Base-by-base conservation (phyloP, 176 grass and related monocot genomes). In the Olyra latifolia region DNA sequence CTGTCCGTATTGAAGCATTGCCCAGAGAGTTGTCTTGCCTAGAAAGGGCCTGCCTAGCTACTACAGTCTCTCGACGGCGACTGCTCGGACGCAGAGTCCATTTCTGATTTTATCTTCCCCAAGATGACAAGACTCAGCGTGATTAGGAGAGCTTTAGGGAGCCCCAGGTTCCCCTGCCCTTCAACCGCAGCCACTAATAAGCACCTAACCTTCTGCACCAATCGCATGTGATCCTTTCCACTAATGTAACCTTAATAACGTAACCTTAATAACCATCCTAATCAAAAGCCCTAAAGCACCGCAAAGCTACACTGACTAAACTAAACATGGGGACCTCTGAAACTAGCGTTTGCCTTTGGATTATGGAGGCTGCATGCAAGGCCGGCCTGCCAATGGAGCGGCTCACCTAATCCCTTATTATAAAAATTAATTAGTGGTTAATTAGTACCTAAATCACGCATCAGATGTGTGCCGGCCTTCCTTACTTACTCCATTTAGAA, bases 401-500 rank as follows among this genome's bases (percentile, higher is more conserved):
- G 88, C 56, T 80, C 74, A 91, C 85, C 91, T 68, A 91, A 91
- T 78, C 85, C 85, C 25, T 49, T 54, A 39, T 75, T 28, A 29
- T 58, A 62, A 48, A 14, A 56, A 24, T 35, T 35, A 35, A 35
- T 4, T 35, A 40, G 59, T 39, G 20, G 72, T 11, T 38, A 78
- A 44, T 78, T 58, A 69, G 39, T 35, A 77, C 35, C 16, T 30
- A 60, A 14, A 72, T 30, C 73, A 14, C 62, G 69, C 59, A 49
- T 67, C 13, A 56, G 63, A 50, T 44, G 8, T 75, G 75, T 57
- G 60, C 14, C 82, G 32, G 32, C 5, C 32, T 2, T 2, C 4
- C 32, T 35, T 35, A 76, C 87, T 71, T 81, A 29, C 77, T 76
- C 82, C 45, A 7, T 1, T 81, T 71, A 85, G 77, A 71, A 70